Evolutionary conservation across 176 grass and related monocot species (phyloP).

Genomic region (Juncus effusus): DNA sequence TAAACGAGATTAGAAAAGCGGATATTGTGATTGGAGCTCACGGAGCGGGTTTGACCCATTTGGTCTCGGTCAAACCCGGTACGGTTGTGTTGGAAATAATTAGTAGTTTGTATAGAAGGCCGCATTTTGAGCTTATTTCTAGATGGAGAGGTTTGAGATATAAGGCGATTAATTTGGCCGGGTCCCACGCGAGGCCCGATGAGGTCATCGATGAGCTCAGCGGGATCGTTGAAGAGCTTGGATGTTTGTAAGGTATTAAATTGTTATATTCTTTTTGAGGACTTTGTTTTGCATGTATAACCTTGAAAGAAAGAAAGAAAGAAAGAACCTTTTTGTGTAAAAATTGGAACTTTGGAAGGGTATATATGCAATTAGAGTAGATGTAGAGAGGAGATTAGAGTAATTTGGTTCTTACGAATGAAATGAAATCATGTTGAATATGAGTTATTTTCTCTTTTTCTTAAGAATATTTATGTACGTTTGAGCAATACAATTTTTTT

Average conservation of each 20-base stretch:
- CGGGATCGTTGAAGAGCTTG: conserved; percentile 54
- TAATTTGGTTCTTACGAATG: too few relatives aligned
- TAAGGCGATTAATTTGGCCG: conserved; percentile 69
- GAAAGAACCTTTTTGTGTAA: too few relatives aligned
- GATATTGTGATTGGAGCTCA: conserved; percentile 87
- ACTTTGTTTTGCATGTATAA: too few relatives aligned
- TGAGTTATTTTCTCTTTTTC: too few relatives aligned
- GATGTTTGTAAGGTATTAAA: conserved; percentile 47
- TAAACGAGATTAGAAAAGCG: conserved; percentile 69
- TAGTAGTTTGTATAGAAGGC: conserved; percentile 70
- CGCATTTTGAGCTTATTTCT: conserved; percentile 80
- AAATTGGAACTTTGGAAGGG: too few relatives aligned
- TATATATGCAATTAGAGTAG: too few relatives aligned
- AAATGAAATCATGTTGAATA: too few relatives aligned
- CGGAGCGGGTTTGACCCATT: conserved; percentile 85
- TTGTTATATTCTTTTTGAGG: neutral
- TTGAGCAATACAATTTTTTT: too few relatives aligned
- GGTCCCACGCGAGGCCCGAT: conserved; percentile 43
- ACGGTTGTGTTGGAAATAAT: conserved; percentile 93
- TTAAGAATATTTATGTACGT: too few relatives aligned
- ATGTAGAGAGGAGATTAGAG: too few relatives aligned
- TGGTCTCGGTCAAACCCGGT: conserved; percentile 59
- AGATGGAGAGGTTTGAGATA: conserved; percentile 86
- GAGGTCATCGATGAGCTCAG: conserved; percentile 48
- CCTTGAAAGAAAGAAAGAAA: too few relatives aligned